Conservation (phyloP, 768 basidiomycete species). For the Pholiota conissans region DNA sequence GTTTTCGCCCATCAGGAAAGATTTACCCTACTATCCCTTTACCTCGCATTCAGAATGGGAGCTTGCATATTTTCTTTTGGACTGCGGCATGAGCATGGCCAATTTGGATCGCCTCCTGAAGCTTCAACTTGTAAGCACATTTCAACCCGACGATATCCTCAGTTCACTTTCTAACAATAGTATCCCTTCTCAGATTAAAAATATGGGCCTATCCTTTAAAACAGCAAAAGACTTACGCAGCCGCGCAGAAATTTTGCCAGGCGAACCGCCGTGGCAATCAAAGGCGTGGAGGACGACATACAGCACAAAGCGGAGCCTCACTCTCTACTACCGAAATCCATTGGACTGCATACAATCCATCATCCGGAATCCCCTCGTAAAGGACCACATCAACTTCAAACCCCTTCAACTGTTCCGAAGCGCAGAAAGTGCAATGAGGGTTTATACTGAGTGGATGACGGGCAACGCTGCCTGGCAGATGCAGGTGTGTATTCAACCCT, state of each 20-base stretch:
- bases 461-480: conserved; percentile 12
- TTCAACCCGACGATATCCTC: neutral
- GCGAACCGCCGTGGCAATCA: conserved; percentile 25
- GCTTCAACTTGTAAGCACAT: conserved; percentile 26
- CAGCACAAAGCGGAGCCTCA: conserved; percentile 5
- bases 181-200: conserved; percentile 9
- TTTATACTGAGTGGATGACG: too few species aligned
- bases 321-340: neutral
- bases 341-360: neutral
- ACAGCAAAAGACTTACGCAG: conserved; percentile 26
- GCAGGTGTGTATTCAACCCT: too few species aligned
- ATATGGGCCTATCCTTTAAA: conserved; percentile 22
- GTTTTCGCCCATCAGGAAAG: conserved; percentile 12
- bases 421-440: too few species aligned
- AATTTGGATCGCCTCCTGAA: conserved; percentile 26
- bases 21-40: conserved; percentile 33
- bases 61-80: conserved; percentile 26
- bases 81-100: conserved; percentile 27
- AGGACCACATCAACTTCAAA: too few species aligned
- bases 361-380: neutral
- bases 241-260: conserved; percentile 26
- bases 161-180: neutral
- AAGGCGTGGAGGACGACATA: conserved; percentile 8
- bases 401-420: too few species aligned
- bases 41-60: conserved; percentile 30